Percentiles rank a stretch among this genome's conserved stretches.
Evolutionary conservation across 2,329 filamentous ascomycete species (phyloP).

Genomic region (Ophiosphaerella korrae): DNA sequence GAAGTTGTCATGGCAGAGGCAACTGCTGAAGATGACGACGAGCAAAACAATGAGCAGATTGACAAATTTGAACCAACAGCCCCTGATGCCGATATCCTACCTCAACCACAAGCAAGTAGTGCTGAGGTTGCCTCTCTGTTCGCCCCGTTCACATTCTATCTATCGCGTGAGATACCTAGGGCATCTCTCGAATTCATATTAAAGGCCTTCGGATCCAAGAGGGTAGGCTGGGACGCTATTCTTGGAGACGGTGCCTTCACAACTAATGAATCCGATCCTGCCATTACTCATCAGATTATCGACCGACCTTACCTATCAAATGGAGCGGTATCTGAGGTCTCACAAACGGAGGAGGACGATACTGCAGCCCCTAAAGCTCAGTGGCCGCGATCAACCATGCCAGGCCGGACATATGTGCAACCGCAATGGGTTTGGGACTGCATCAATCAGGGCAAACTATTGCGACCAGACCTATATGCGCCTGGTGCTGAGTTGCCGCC

Average conservation of each 20-base stretch:
- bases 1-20: constrained; percentile 34
- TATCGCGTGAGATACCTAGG: constrained; percentile 91
- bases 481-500: constrained; percentile 89
- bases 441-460: constrained; percentile 86
- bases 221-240: constrained; percentile 91
- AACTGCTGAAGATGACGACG: constrained; percentile 33
- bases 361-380: constrained; percentile 47
- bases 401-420: constrained; percentile 91
- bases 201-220: constrained; percentile 91
- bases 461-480: constrained; percentile 84
- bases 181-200: constrained; percentile 91
- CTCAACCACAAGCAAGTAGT: constrained; percentile 73
- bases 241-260: constrained; percentile 93
- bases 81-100: constrained; percentile 81
- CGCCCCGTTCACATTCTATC: constrained; percentile 84
- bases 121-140: constrained; percentile 78
- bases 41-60: constrained; percentile 59
- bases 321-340: constrained; percentile 45
- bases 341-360: constrained; percentile 61
- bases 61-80: constrained; percentile 91
- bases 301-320: constrained; percentile 75
- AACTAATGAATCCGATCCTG: constrained; percentile 80
- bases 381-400: constrained; percentile 73
- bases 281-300: constrained; percentile 95
- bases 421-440: constrained; percentile 99